Evolutionary conservation across 345 rosid genomes (phyloP).

Genomic region (Pugionium cornutum): DNA sequence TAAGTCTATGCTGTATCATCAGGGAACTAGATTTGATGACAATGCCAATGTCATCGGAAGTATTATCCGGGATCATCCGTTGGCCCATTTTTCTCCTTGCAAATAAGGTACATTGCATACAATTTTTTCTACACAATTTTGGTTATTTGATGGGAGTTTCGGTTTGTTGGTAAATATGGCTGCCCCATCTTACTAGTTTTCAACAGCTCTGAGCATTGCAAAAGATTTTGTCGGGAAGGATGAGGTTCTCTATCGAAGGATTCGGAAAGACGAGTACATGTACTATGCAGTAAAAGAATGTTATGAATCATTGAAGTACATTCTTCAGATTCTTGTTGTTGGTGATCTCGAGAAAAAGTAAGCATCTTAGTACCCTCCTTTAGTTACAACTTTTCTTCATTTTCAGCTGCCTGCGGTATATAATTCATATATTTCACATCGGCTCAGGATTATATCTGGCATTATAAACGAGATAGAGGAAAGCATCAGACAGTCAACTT

Average conservation of each 20-base stretch:
- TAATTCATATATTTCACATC: constrained; percentile 4
- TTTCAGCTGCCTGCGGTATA: constrained; percentile 22
- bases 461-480: constrained; percentile 68
- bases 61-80: constrained; percentile 60
- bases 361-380: constrained; percentile 12
- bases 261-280: constrained; percentile 87
- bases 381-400: constrained; percentile 8
- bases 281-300: constrained; percentile 79
- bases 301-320: constrained; percentile 79
- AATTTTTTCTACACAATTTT: not conserved
- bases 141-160: constrained; percentile 10
- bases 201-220: constrained; percentile 82
- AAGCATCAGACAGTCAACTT: constrained; percentile 64
- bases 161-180: constrained; percentile 39
- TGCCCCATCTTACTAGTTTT: constrained; percentile 57
- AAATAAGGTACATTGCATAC: constrained; percentile 59
- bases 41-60: constrained; percentile 70
- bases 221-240: constrained; percentile 76
- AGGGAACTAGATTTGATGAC: constrained; percentile 94
- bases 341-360: constrained; percentile 87
- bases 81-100: constrained; percentile 98
- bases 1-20: constrained; percentile 27
- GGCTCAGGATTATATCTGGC: constrained; percentile 58
- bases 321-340: constrained; percentile 77
- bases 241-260: constrained; percentile 59